Evolutionary conservation across 2,329 filamentous ascomycete genomes (phyloP).

Genomic region (Talaromyces sp.): DNA sequence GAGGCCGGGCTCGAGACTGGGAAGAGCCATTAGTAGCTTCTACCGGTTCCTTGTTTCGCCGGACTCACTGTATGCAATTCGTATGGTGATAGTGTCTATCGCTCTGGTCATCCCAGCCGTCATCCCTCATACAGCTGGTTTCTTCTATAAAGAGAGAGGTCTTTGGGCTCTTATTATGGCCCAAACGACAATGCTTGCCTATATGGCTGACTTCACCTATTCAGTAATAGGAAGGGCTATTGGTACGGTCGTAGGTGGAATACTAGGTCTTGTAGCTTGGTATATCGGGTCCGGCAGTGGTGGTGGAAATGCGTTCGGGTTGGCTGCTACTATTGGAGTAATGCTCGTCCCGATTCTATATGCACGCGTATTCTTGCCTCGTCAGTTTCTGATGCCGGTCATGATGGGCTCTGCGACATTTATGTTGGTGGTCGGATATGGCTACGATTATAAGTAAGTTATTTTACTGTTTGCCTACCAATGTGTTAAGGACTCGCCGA

Average conservation of each 20-base stretch:
- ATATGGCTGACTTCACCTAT: constrained; percentile 51
- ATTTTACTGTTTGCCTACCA: background rate
- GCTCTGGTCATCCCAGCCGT: constrained; percentile 43
- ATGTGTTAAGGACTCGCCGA: background rate
- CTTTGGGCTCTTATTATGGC: constrained; percentile 53
- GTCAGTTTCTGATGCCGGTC: constrained; percentile 29
- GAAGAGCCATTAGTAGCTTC: constrained; percentile 28
- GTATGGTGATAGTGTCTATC: constrained; percentile 49
- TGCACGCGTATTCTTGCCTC: constrained; percentile 33
- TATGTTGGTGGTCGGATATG: constrained; percentile 46
- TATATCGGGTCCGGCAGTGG: constrained; percentile 51
- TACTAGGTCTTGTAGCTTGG: constrained; percentile 49
- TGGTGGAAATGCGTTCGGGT: constrained; percentile 49
- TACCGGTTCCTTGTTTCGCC: constrained; percentile 45
- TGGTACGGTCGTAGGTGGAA: constrained; percentile 48
- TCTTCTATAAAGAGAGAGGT: constrained; percentile 52
- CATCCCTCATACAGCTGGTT: constrained; percentile 45
- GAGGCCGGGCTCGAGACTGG: constrained; percentile 28
- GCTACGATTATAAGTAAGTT: constrained; percentile 41
- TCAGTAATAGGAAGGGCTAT: constrained; percentile 41
- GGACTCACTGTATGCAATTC: constrained; percentile 47
- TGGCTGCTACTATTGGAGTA: constrained; percentile 42
- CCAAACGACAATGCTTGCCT: constrained; percentile 48
- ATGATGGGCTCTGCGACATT: constrained; percentile 46
- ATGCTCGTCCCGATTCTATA: constrained; percentile 34